Evolutionary conservation across 148 eudicot species (phyloP).

Genomic region (Dysphania ambrosioides): DNA sequence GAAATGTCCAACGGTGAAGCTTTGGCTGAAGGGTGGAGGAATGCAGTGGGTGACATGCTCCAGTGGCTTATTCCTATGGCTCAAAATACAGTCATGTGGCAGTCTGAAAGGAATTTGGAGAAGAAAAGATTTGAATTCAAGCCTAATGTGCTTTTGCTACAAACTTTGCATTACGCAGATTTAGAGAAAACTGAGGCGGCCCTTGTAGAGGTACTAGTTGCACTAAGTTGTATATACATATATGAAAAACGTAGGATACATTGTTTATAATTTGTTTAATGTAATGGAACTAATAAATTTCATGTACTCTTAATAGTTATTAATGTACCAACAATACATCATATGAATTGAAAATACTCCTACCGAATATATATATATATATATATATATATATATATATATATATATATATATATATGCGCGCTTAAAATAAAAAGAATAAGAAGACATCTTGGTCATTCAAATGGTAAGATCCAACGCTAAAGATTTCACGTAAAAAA

Average conservation of each 20-base stretch:
- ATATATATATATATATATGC: no score
- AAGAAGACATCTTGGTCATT: no score
- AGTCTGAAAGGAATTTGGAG: slow-evolving; percentile 57
- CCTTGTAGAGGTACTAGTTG: slow-evolving; percentile 60
- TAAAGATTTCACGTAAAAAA: no score
- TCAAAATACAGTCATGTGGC: slow-evolving; percentile 61
- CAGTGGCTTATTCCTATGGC: slow-evolving; percentile 81
- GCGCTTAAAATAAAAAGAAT: no score
- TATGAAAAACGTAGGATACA: slow-evolving; percentile 40
- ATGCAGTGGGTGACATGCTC: slow-evolving; percentile 53
- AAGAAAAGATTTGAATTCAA: slow-evolving; percentile 50
- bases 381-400: no score
- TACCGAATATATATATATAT: no score
- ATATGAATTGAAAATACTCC: no score
- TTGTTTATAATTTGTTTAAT: neutral
- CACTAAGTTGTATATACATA: slow-evolving; percentile 50
- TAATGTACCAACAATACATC: neutral
- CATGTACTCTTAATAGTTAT: neutral
- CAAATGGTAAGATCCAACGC: no score
- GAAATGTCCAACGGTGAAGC: slow-evolving; percentile 17
- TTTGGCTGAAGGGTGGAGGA: slow-evolving; percentile 75
- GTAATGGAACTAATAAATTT: no score
- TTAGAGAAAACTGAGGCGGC: slow-evolving; percentile 72
- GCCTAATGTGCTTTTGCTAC: slow-evolving; percentile 56
- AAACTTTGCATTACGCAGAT: slow-evolving; percentile 77